Evolutionary conservation across 306 rosid genomes (phyloP).

Genomic region (Abrus pulchellus): DNA sequence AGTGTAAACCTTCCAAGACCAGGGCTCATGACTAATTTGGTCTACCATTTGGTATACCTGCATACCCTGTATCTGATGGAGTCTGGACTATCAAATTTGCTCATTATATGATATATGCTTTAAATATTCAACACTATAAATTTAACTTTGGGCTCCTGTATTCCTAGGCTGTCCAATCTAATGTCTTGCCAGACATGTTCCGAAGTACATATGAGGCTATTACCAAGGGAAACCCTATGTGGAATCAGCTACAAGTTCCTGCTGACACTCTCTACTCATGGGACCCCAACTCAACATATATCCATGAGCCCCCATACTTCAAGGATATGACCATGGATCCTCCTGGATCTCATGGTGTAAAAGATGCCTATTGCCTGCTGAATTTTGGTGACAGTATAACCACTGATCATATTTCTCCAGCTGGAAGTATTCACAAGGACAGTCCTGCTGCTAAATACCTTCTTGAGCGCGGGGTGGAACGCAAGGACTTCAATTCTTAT

Average conservation of each 20-base stretch:
- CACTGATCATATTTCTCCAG: constrained; percentile 97
- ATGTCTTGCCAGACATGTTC: constrained; percentile 89
- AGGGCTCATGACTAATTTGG: background rate
- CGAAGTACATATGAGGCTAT: constrained; percentile 80
- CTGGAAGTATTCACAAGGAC: constrained; percentile 94
- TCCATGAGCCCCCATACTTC: constrained; percentile 96
- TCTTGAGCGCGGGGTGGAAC: constrained; percentile 79
- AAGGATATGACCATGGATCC: constrained; percentile 88
- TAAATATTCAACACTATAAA: constrained; percentile 13
- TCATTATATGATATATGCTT: constrained; percentile 11
- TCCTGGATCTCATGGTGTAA: constrained; percentile 85
- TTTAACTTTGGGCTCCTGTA: constrained; percentile 47
- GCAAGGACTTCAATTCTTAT: constrained; percentile 92
- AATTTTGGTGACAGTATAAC: constrained; percentile 95
- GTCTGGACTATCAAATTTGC: constrained; percentile 19
- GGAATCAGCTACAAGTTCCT: constrained; percentile 83
- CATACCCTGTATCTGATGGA: constrained; percentile 4
- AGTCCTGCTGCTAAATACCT: constrained; percentile 95
- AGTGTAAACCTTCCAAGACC: background rate
- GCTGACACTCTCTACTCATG: constrained; percentile 73
- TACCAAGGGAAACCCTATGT: constrained; percentile 85
- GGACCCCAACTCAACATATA: constrained; percentile 91
- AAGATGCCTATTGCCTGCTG: constrained; percentile 90
- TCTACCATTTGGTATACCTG: background rate
- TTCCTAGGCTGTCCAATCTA: constrained; percentile 85